Conservation (phyloP, 108 stramenopile species). For the Pseudonitzschia delicatissima region DNA sequence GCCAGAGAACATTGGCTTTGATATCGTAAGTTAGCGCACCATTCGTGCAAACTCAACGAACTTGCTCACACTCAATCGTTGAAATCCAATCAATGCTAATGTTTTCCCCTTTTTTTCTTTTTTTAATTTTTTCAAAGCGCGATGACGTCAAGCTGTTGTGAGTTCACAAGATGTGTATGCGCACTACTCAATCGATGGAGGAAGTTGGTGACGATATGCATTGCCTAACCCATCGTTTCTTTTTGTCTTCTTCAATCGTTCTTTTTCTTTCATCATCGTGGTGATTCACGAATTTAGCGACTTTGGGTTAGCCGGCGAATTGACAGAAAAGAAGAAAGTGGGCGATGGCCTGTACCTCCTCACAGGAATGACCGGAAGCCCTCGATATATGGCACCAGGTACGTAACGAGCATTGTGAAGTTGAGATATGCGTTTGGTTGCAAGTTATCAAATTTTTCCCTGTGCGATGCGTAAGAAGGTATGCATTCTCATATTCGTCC, state of each 20-base stretch:
- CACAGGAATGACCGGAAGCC: conserved; percentile 41
- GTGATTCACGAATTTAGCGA: not conserved
- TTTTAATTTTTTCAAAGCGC: not conserved
- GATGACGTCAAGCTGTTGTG: conserved; percentile 25
- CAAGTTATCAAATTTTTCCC: too few relatives aligned
- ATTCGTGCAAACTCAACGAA: conserved; percentile 17
- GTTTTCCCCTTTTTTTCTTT: not conserved
- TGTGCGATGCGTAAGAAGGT: too few relatives aligned
- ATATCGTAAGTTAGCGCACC: not conserved
- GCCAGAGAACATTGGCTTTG: conserved; percentile 25
- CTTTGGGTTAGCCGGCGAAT: conserved; percentile 28
- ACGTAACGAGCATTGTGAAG: too few relatives aligned
- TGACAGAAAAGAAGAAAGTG: not conserved
- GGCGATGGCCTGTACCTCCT: conserved; percentile 22
- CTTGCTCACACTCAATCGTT: not conserved
- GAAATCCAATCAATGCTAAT: not conserved
- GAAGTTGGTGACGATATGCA: not conserved
- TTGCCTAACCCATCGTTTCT: not conserved
- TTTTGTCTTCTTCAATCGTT: not conserved
- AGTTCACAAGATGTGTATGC: not conserved
- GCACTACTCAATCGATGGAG: too few relatives aligned
- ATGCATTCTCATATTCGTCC: not conserved
- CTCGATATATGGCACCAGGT: conserved; percentile 52
- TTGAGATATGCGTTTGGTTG: too few relatives aligned
- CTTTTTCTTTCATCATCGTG: not conserved